Conservation (phyloP, 345 rosid genomes). For the Gossypium stocksii region DNA sequence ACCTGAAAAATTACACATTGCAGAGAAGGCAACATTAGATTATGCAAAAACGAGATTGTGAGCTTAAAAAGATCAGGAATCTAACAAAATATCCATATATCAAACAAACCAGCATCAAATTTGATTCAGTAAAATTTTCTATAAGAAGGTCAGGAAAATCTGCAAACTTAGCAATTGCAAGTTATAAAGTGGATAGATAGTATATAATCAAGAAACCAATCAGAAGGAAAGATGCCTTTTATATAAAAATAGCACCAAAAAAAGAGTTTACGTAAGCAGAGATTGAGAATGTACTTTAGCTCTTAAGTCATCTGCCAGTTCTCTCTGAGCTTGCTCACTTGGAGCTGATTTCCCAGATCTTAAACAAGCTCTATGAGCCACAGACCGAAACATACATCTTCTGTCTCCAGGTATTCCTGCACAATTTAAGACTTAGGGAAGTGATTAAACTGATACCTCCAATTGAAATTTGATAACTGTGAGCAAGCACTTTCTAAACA, state of each 20-base stretch:
- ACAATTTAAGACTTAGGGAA: no score
- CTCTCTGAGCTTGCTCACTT: no score
- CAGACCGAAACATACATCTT: no score
- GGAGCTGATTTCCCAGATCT: no score
- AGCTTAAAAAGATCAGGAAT: background rate
- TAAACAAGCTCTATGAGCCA: no score
- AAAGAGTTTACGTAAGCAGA: background rate
- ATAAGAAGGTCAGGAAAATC: background rate
- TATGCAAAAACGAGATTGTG: background rate
- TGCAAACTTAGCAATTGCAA: background rate
- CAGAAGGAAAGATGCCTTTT: background rate
- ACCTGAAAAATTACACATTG: conserved; percentile 48
- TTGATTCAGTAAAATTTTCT: background rate
- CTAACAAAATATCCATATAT: background rate
- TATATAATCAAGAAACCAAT: background rate
- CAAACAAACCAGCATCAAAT: background rate
- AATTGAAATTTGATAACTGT: no score
- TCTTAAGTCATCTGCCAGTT: no score
- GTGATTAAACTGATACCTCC: no score
- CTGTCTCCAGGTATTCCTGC: no score
- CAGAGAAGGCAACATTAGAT: background rate
- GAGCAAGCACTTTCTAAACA: no score
- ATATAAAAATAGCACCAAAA: background rate
- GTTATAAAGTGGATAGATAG: background rate
- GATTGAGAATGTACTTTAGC: no score